Base-by-base conservation (phyloP, 148 eudicot genomes). In the Rhododendron molle region DNA sequence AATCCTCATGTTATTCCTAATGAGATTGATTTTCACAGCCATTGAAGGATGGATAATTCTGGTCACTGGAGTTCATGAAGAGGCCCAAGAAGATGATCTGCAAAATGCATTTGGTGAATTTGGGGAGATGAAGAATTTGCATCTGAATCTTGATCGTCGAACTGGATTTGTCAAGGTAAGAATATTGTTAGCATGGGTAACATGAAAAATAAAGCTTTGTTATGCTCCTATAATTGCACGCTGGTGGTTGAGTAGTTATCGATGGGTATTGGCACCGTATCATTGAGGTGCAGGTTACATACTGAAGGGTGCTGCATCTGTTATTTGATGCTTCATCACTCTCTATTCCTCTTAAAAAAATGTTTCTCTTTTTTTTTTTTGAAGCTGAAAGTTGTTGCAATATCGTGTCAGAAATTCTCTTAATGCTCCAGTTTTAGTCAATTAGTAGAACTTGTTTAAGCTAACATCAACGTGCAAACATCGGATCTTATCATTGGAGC, bases 161-260 rank as follows among this genome's bases (percentile, higher is more conserved):
- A 96, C 99, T 49, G 99, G 99, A 49, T 96, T 93, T 93, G 99
- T 93, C 62, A 96, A 96, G 95, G 99, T 94, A 83, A 83, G 85
- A 30, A 7, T n/a, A 26, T 20, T 28, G 11, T 80, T 50, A 26
- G 36, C 23, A 6, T 20, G 32, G 21, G 18, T 5, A 46, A 79
- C 28, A 47, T n/a, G 21, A 20, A 47, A 78, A 78, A 13, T 46
- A 46, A 46, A 78, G 20, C 16, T 12, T 8, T 26, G 60, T 47
- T 58, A 15, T 30, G 11, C 82, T 80, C 18, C 67, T 36, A 52
- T 52, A 80, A 54, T 80, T 80, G 32, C 26, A 18, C 54, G 20
- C 54, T 2, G 7, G 62, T 32, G 46, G 62, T 47, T 49, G 62
- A 46, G 30, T 79, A 13, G 12, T 1, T 38, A 16, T 16, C 21